Evolutionary conservation across 495 filamentous ascomycete species (phyloP).

Genomic region (Massariosphaeria phaeospora): DNA sequence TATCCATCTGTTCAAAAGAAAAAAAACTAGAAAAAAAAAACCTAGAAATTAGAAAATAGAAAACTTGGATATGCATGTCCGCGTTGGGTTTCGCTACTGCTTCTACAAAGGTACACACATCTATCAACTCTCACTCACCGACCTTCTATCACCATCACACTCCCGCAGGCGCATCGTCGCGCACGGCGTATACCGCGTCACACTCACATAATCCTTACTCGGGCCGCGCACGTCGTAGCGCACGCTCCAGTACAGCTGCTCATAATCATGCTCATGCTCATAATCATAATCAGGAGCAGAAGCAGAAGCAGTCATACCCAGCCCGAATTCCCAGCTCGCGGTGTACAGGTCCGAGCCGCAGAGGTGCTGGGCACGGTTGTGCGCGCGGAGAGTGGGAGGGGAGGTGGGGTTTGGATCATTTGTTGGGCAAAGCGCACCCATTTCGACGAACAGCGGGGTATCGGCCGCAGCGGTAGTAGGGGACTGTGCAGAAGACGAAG

Average conservation of each 20-base stretch:
- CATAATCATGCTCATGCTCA: background rate
- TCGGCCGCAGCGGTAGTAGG: background rate
- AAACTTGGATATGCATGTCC: too few species aligned
- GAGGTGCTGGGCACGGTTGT: slow-evolving; percentile 21
- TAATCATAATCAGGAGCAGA: background rate
- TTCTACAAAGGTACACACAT: too few species aligned
- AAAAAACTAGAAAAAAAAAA: too few species aligned
- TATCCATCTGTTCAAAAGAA: too few species aligned
- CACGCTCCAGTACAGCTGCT: slow-evolving; percentile 24
- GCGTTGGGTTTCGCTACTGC: too few species aligned
- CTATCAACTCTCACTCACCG: too few species aligned
- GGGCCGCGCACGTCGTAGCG: slow-evolving; percentile 30
- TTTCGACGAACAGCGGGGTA: slow-evolving; percentile 22
- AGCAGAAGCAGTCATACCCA: slow-evolving; percentile 2
- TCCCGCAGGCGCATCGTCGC: too few species aligned
- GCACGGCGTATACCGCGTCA: slow-evolving; percentile 22
- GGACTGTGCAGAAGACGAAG: too few species aligned
- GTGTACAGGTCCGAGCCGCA: slow-evolving; percentile 30
- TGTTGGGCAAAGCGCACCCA: background rate
- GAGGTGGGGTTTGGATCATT: background rate
- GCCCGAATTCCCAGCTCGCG: slow-evolving; percentile 26
- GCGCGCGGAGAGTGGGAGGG: background rate
- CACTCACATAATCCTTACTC: slow-evolving; percentile 31
- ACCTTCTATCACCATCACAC: too few species aligned
- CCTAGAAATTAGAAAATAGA: too few species aligned